Evolutionary conservation across 768 basidiomycete genomes (phyloP).

Genomic region (Neoboletus magnificus): DNA sequence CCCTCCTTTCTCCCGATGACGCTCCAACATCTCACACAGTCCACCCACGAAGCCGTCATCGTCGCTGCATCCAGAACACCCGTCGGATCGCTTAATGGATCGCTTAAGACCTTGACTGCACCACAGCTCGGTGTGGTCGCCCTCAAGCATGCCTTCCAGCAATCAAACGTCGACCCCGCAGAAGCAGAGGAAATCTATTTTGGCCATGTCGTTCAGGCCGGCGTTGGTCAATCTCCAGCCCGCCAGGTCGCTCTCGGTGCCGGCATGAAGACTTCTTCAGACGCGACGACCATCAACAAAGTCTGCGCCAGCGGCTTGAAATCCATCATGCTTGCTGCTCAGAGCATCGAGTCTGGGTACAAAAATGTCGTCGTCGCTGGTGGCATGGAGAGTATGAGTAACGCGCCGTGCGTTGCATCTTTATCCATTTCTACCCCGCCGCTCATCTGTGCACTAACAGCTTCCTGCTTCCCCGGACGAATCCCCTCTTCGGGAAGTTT

Average conservation of each 20-base stretch:
- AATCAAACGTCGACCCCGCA: slow-evolving; percentile 75
- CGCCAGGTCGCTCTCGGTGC: slow-evolving; percentile 91
- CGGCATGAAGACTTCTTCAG: slow-evolving; percentile 81
- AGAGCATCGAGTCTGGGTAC: slow-evolving; percentile 85
- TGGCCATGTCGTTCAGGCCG: slow-evolving; percentile 97
- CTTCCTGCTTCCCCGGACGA: slow-evolving; percentile 78
- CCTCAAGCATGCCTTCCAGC: slow-evolving; percentile 85
- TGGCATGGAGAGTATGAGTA: slow-evolving; percentile 99
- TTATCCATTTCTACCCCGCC: neutral
- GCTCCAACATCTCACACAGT: slow-evolving; percentile 20
- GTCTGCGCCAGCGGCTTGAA: slow-evolving; percentile 99
- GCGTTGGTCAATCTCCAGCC: slow-evolving; percentile 97
- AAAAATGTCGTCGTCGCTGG: slow-evolving; percentile 87
- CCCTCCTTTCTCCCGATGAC: neutral
- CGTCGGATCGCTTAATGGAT: slow-evolving; percentile 88
- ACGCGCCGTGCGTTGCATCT: slow-evolving; percentile 78
- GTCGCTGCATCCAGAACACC: slow-evolving; percentile 93
- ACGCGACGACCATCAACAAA: slow-evolving; percentile 99
- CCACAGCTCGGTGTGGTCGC: slow-evolving; percentile 87
- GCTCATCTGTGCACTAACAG: slow-evolving; percentile 34
- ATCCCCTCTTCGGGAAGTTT: slow-evolving; percentile 87
- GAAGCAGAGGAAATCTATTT: slow-evolving; percentile 94
- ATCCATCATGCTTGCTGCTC: slow-evolving; percentile 89
- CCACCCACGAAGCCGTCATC: slow-evolving; percentile 82
- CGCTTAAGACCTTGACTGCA: slow-evolving; percentile 84